Conservation (phyloP, 768 basidiomycete genomes). For the Pleurotus sapidus region DNA sequence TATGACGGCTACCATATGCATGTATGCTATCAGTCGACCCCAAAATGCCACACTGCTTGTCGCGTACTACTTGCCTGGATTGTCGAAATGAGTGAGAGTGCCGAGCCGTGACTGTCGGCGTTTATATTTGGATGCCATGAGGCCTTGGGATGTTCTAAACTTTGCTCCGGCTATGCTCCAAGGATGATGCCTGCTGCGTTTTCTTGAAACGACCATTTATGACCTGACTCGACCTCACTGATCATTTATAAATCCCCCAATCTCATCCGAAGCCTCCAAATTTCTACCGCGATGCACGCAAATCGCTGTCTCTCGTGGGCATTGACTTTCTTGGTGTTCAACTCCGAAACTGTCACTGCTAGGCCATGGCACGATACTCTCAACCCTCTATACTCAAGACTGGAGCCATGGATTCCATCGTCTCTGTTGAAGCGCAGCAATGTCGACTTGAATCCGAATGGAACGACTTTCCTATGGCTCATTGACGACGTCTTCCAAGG, state of each 20-base stretch:
- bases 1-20: constrained; percentile 2
- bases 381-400: background rate
- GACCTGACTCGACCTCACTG: background rate
- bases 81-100: background rate
- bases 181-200: background rate
- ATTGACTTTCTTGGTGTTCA: background rate
- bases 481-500: constrained; percentile 67
- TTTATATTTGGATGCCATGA: background rate
- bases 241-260: background rate
- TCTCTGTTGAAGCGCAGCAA: constrained; percentile 17
- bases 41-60: background rate
- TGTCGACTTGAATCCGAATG: constrained; percentile 41
- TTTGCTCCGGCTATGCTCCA: background rate
- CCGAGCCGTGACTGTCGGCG: too few relatives aligned
- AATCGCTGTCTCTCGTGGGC: background rate
- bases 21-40: background rate
- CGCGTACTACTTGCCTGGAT: background rate
- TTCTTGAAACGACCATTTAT: constrained; percentile 7
- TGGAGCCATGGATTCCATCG: background rate
- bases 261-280: background rate
- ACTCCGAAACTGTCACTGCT: background rate
- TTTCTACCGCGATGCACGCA: too few relatives aligned
- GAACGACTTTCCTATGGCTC: constrained; percentile 60
- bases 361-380: background rate
- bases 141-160: background rate